Evolutionary conservation across 1,139 yeast species (phyloP), one percentile per base, ranked within the genome.

Genomic region (Taphrina confusa): DNA sequence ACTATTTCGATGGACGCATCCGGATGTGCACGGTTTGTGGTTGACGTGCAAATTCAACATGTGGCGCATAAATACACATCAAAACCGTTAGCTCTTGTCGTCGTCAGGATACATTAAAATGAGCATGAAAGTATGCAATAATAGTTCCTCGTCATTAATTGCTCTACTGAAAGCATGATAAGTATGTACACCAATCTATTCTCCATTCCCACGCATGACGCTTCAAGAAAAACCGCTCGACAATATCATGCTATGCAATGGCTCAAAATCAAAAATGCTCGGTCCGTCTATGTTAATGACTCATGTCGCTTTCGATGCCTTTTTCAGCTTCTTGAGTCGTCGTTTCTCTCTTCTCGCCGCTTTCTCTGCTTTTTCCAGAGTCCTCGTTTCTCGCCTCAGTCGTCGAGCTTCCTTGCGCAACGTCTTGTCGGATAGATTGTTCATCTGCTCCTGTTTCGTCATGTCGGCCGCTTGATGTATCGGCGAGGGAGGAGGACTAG

Each of bases 341-440:
- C 56, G 22, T 23, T 25, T 16, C 14, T 50, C 56, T 36, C 27
- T 50, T 23, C 56, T 11, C 8, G 22, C 56, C 9, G 56, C 56
- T 25, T 50, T 50, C 6, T 12, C 46, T 6, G 47, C 56, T 14
- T 30, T 50, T 18, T 25, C 28, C 23, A 27, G 11, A 2, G 22
- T 47, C 12, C 31, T 20, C 2, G 31, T 4, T 25, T 37, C 56
- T 2, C 46, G 33, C 9, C 36, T 31, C 9, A 50, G 34, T 12
- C 46, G 56, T 12, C 56, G 45, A 18, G 56, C 56, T 37, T 50
- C 56, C 16, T 50, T 20, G 9, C 47, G 16, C 20, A 37, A 18
- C 3, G n/a, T 11, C 4, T 33, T 20, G 27, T 37, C 56, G 12
- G 45, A 37, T 9, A 37, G 27, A 16, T 11, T 23, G 3, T 25